Conservation (phyloP, 1,284 basidiomycete genomes). For the Boletus calvinii region DNA sequence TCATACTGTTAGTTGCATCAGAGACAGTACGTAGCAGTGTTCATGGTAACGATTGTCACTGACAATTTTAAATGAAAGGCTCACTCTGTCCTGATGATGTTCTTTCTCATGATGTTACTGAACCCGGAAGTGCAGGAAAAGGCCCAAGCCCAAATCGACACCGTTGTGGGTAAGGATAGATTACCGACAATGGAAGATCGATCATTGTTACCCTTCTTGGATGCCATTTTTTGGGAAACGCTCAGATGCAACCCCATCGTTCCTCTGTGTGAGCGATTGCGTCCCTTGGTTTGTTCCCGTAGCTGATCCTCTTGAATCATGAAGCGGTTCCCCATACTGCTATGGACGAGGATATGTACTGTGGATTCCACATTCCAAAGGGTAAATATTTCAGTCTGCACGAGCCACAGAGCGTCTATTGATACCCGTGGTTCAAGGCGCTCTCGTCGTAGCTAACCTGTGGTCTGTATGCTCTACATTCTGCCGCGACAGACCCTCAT, state of each 20-base stretch:
- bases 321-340: background rate
- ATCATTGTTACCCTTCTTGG: background rate
- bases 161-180: background rate
- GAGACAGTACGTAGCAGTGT: too few species aligned
- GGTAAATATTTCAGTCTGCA: background rate
- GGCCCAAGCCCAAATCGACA: constrained; percentile 12
- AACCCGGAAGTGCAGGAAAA: constrained; percentile 5
- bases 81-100: background rate
- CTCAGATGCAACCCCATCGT: background rate
- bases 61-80: background rate
- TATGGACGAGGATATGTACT: background rate
- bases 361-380: background rate
- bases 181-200: background rate
- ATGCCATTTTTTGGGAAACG: background rate
- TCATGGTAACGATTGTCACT: too few species aligned
- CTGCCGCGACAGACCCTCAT: background rate
- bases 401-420: background rate
- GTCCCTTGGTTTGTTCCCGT: background rate
- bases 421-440: background rate
- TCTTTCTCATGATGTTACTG: constrained; percentile 8
- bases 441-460: background rate
- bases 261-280: background rate
- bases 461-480: background rate
- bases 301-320: too few species aligned
- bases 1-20: too few species aligned